Base-by-base conservation (phyloP, 1,284 basidiomycete genomes). In the Leccinum proximum region DNA sequence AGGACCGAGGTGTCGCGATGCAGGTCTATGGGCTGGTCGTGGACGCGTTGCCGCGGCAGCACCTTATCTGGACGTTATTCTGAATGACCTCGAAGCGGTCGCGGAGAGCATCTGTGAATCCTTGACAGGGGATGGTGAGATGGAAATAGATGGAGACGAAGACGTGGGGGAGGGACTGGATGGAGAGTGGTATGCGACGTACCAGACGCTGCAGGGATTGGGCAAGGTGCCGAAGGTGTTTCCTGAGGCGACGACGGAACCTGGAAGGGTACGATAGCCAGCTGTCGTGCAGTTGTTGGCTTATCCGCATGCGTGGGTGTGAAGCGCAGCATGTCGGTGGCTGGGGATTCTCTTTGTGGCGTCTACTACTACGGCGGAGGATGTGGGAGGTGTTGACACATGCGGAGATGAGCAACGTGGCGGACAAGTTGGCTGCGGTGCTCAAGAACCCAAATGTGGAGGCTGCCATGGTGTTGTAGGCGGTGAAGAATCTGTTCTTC, bases 251-350 rank as follows among this genome's bases (percentile, higher is more conserved):
- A 70, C 67, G 58, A 66, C 63, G 60, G 70, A 64, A 48, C 40
- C 64, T 1, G 65, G 62, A 58, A 78, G 77, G 61, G 77, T 93
- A 2, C 76, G 81, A 3, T 97, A 94, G 94, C 70, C 78, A 22
- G 75, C 80, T 0, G 80, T 97, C 54, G 79, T 87, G 18, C 72
- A 81, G 0, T 87, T 93, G 71, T 83, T 98, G 3, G 81, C 93
- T 9, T 98, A 91, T 78, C 96, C 96, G 11, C 97, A 99, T 77
- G 87, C 93, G 4, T 98, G 96, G 97, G 94, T 97, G 1, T 89
- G 96, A 40, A 87, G 87, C 13, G 91, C 91, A 1, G 83, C 96
- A 1, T 90, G 90, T 68, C 85, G 94, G 58, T 81, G 96, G 7
- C 76, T 98, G 1, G 93, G 94, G 5, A 74, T 83, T 6, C 77